These are phyloP conservation scores for Dendryphion nanum DNA, from an alignment of 2,329 filamentous ascomycete species.

Conservation along the genomic window DNA sequence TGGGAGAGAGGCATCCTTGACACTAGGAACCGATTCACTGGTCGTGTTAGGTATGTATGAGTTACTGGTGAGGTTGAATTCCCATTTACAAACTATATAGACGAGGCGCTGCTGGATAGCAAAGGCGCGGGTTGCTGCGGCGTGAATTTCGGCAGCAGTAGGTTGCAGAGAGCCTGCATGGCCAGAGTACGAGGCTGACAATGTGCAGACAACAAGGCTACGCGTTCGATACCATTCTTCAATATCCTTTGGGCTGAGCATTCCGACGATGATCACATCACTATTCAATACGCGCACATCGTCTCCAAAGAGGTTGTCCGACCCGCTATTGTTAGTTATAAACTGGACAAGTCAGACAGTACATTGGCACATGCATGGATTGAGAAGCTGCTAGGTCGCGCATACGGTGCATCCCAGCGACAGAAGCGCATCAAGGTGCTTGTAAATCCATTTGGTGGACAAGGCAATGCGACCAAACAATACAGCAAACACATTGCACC, in stretches of 20 bases:
- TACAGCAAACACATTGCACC: conserved; percentile 77
- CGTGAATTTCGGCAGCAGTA: conserved; percentile 50
- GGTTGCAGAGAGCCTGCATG: conserved; percentile 4
- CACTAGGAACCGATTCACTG: conserved; percentile 59
- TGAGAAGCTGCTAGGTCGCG: conserved; percentile 61
- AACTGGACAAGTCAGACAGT: conserved; percentile 53
- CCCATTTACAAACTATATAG: conserved; percentile 36
- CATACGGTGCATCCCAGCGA: conserved; percentile 68
- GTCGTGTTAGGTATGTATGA: conserved; percentile 58
- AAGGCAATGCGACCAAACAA: conserved; percentile 69
- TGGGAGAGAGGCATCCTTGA: conserved; percentile 59
- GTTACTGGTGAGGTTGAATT: background rate
- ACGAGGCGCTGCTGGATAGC: conserved; percentile 54
- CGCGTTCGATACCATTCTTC: conserved; percentile 69
- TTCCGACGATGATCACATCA: conserved; percentile 56
- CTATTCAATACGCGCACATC: conserved; percentile 69
- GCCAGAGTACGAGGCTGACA: conserved; percentile 8
- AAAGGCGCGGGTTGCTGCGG: conserved; percentile 56
- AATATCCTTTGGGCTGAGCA: conserved; percentile 81
- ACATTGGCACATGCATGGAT: conserved; percentile 61
- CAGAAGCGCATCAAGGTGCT: conserved; percentile 81
- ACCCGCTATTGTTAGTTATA: conserved; percentile 61
- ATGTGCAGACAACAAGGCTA: conserved; percentile 46
- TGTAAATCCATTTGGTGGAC: conserved; percentile 87
- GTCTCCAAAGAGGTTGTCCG: conserved; percentile 58